phyloP scores from a whole-genome alignment of 1,139 yeast genomes.

The Sugiyamaella pinicola region DNA sequence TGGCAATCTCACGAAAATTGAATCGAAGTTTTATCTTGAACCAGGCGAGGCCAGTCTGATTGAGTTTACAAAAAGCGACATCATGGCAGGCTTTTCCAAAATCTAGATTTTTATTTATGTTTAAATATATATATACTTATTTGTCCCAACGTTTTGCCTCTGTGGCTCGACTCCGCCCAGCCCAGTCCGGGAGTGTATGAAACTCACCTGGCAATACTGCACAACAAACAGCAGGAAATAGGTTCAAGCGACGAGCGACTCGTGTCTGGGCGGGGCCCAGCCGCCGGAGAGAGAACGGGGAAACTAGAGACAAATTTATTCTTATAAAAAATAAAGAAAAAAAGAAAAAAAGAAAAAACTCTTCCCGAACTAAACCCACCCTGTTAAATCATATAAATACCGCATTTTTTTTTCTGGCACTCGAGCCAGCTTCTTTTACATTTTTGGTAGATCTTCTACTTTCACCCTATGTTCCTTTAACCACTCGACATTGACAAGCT shows the following conservation, averaged over 20 bases:
- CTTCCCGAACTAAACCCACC: not conserved
- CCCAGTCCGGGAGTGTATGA: too few species aligned
- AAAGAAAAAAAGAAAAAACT: not conserved
- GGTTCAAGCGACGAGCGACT: too few species aligned
- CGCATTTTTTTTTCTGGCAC: not conserved
- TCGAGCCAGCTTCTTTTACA: too few species aligned
- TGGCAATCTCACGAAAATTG: constrained; percentile 46
- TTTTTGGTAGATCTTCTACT: constrained; percentile 57
- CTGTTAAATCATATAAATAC: too few species aligned
- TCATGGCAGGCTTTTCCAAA: constrained; percentile 45
- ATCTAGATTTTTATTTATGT: constrained; percentile 2
- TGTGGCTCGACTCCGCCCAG: too few species aligned
- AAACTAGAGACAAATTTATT: not conserved
- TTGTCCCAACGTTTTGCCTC: constrained; percentile 6
- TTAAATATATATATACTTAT: constrained; percentile 7
- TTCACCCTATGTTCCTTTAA: constrained; percentile 61
- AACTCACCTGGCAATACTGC: too few species aligned
- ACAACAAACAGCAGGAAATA: too few species aligned
- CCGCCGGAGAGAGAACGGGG: too few species aligned
- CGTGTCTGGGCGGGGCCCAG: too few species aligned
- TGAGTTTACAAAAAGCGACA: constrained; percentile 49
- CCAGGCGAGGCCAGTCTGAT: constrained; percentile 33
- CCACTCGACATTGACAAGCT: constrained; percentile 81
- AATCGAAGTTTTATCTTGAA: constrained; percentile 50
- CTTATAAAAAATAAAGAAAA: not conserved